A percentile compares a stretch with the other conserved stretches of the same genome.
These are phyloP conservation scores for Eucalyptus dawsonii DNA, from an alignment of 345 rosid genomes.

Conservation along the genomic window DNA sequence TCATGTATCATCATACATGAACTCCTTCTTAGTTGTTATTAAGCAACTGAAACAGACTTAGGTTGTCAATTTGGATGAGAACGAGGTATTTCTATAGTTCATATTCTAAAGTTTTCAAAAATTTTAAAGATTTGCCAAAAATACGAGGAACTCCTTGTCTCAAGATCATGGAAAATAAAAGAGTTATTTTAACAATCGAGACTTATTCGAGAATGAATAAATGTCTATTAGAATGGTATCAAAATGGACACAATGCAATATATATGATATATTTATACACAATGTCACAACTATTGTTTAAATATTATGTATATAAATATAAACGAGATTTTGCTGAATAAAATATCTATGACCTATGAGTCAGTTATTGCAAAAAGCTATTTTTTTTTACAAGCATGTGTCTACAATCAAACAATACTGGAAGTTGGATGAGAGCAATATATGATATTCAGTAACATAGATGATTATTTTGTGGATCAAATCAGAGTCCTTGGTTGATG, in stretches of 20 bases:
- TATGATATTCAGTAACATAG: neutral
- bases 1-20: no score
- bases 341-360: neutral
- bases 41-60: no score
- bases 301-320: no score
- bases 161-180: no score
- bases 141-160: neutral
- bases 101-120: neutral
- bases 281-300: accelerated
- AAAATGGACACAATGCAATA: no score
- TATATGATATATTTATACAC: no score
- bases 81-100: no score
- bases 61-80: no score
- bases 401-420: neutral
- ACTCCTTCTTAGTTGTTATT: no score
- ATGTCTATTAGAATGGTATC: no score
- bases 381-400: neutral
- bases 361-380: no score
- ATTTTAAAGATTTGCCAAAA: neutral
- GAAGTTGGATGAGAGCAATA: neutral
- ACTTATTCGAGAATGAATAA: no score
- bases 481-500: neutral
- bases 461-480: slow-evolving; percentile 20
- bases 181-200: neutral
- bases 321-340: neutral